A percentile compares a stretch with the other conserved stretches of the same genome.
These are phyloP conservation scores for Cornus controversa DNA, from an alignment of 148 eudicot species.

Conservation along the genomic window DNA sequence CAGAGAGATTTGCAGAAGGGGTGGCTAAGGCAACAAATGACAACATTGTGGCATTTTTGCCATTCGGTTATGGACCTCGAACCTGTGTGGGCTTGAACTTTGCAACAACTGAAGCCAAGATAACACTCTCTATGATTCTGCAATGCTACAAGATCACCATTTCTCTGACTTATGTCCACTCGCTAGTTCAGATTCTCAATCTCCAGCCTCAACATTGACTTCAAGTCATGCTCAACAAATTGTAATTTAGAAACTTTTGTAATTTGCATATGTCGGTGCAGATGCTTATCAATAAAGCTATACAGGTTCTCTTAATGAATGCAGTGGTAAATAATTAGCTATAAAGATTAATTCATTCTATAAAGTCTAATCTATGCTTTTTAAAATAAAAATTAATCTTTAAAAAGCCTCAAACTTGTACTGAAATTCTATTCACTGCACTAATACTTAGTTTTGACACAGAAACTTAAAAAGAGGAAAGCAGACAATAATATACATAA, in stretches of 20 bases:
- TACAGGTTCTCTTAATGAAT: no score
- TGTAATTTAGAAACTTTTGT: not conserved
- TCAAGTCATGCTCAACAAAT: slow-evolving; percentile 1
- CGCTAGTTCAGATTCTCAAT: not conserved
- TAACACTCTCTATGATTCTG: slow-evolving; percentile 8
- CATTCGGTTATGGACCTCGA: slow-evolving; percentile 11
- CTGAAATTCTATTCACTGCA: no score
- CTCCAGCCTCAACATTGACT: slow-evolving; percentile 10
- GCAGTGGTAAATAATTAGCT: no score
- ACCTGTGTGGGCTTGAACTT: slow-evolving; percentile 4
- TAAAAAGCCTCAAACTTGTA: no score
- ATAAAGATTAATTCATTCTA: no score
- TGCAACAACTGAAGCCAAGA: slow-evolving; percentile 6
- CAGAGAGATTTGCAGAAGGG: slow-evolving; percentile 8
- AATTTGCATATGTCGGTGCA: no score
- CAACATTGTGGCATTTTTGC: not conserved
- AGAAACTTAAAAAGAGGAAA: no score
- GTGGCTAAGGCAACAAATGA: slow-evolving; percentile 5
- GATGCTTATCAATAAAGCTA: not conserved
- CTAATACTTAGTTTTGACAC: no score
- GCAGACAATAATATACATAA: no score
- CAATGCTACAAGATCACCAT: slow-evolving; percentile 13
- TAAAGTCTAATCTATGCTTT: no score
- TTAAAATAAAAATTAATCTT: no score
- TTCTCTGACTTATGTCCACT: slow-evolving; percentile 9